These are phyloP conservation scores for Backusella macrospora DNA, from an alignment of 192 early-diverging fungal genomes.

Conservation along the genomic window DNA sequence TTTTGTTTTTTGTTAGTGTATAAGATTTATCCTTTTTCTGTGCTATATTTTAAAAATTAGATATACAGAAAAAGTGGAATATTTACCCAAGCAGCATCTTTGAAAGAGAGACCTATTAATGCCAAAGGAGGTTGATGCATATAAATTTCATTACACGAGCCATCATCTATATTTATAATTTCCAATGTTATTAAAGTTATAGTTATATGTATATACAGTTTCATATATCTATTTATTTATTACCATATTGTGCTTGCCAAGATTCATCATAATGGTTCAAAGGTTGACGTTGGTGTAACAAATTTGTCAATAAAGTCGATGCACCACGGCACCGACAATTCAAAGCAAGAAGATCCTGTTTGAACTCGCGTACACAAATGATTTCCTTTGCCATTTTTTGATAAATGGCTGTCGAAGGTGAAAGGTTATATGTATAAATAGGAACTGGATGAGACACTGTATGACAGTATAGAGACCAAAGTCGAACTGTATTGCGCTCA, in stretches of 20 bases:
- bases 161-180: conserved; percentile 47
- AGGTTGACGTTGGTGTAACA: conserved; percentile 60
- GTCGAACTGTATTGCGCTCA: conserved; percentile 65
- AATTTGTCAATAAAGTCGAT: conserved; percentile 64
- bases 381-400: conserved; percentile 59
- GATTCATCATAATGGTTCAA: conserved; percentile 55
- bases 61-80: background rate
- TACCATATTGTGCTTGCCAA: conserved; percentile 71
- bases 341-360: conserved; percentile 55
- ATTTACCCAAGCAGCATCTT: conserved; percentile 53
- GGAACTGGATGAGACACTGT: conserved; percentile 51
- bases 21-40: too few relatives aligned
- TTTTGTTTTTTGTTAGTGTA: background rate
- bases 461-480: conserved; percentile 67
- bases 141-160: conserved; percentile 68
- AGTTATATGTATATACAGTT: background rate
- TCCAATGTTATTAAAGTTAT: background rate
- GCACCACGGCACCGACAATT: conserved; percentile 60
- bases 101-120: conserved; percentile 64
- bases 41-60: too few relatives aligned
- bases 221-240: background rate
- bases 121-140: conserved; percentile 48
- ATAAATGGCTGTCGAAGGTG: conserved; percentile 63
- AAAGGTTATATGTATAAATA: conserved; percentile 63
- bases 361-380: conserved; percentile 54